Conservation (phyloP, 1,284 basidiomycete genomes). For the Melampsora americana region DNA sequence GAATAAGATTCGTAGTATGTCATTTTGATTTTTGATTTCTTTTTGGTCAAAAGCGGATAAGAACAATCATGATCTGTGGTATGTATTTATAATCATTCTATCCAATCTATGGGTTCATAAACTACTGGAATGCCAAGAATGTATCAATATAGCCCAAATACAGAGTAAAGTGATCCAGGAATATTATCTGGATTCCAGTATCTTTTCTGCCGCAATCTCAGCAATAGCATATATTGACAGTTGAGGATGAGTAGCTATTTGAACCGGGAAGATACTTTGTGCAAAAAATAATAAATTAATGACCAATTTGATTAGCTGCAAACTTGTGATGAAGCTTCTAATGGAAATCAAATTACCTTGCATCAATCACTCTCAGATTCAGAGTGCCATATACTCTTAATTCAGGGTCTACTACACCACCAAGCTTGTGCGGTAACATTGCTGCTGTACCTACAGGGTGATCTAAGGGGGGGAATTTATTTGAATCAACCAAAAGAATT, state of each 20-base stretch:
- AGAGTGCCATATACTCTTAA: slow-evolving; percentile 69
- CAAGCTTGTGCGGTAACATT: slow-evolving; percentile 56
- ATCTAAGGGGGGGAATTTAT: background rate
- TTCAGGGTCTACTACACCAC: slow-evolving; percentile 58
- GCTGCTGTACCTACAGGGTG: slow-evolving; percentile 55
- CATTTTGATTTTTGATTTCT: background rate
- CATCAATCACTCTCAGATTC: slow-evolving; percentile 61
- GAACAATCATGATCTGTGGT: no score
- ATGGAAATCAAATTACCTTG: slow-evolving; percentile 16
- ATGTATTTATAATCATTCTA: no score
- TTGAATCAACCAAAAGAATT: background rate
- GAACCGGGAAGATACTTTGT: slow-evolving; percentile 1
- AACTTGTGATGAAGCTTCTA: background rate
- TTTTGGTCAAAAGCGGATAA: no score
- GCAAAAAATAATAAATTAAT: background rate
- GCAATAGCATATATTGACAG: slow-evolving; percentile 7
- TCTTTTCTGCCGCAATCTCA: background rate
- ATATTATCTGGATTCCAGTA: background rate
- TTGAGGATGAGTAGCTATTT: background rate
- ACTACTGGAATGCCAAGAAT: no score
- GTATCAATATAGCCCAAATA: no score
- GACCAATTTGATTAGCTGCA: background rate
- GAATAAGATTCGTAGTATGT: slow-evolving; percentile 1
- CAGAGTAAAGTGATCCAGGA: no score
- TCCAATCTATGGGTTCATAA: no score